A percentile compares a stretch with the other conserved stretches of the same genome.
Evolutionary conservation across 768 basidiomycete species (phyloP).

Genomic region (Crepidotus variabilis): DNA sequence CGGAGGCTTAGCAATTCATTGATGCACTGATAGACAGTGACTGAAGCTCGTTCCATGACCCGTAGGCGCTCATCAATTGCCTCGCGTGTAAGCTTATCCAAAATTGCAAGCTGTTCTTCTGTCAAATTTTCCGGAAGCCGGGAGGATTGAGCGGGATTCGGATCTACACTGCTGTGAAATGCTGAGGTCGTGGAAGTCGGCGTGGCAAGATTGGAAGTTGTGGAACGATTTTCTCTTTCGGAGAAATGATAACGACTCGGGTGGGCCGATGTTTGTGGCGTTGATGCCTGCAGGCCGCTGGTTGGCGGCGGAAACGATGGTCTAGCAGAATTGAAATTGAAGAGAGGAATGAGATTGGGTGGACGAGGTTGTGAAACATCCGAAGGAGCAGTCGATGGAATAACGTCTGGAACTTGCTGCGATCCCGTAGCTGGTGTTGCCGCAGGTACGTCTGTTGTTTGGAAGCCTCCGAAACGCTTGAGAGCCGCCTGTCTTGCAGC

Average conservation of each 20-base stretch:
- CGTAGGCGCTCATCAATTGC: constrained; percentile 83
- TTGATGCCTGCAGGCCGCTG: background rate
- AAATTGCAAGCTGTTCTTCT: constrained; percentile 57
- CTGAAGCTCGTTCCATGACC: constrained; percentile 75
- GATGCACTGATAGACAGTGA: constrained; percentile 66
- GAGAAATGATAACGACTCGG: background rate
- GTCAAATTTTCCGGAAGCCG: constrained; percentile 46
- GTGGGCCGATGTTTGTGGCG: background rate
- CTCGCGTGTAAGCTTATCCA: constrained; percentile 70
- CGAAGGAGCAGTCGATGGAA: background rate
- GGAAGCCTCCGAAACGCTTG: constrained; percentile 36
- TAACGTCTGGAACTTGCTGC: background rate
- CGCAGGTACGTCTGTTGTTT: constrained; percentile 5
- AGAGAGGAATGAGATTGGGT: constrained; percentile 5
- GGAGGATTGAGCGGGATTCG: constrained; percentile 5
- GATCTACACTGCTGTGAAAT: background rate
- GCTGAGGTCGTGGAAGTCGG: constrained; percentile 1
- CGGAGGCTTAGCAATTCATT: constrained; percentile 76
- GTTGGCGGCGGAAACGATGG: background rate
- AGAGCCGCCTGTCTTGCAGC: constrained; percentile 71
- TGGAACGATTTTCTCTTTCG: background rate
- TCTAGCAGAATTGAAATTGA: constrained; percentile 1
- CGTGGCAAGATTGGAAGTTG: background rate
- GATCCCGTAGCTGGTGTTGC: background rate
- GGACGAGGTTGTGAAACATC: background rate